A percentile compares a stretch with the other conserved stretches of the same genome.
These are phyloP conservation scores for Spatholobus suberectus DNA, from an alignment of 306 rosid genomes.

Conservation along the genomic window DNA sequence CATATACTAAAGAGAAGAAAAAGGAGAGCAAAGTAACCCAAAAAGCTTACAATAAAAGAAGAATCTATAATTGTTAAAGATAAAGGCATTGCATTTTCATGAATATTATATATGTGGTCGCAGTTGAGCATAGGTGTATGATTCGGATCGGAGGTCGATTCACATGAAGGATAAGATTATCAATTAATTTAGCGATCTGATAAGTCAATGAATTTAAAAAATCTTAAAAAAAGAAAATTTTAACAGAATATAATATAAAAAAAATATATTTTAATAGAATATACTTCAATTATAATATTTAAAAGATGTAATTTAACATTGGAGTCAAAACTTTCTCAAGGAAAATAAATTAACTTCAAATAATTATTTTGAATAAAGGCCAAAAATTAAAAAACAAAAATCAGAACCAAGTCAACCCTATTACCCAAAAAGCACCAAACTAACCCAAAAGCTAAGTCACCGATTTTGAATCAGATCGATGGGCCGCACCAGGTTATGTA, in stretches of 20 bases:
- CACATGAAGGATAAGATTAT: not conserved
- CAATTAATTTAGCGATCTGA: not conserved
- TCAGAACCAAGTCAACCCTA: not conserved
- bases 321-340: not conserved
- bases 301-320: not conserved
- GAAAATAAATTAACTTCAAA: not conserved
- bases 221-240: not conserved
- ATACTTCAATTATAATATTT: not conserved
- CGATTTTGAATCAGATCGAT: not conserved
- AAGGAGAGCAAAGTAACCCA: slow-evolving; percentile 9
- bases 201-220: not conserved
- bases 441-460: not conserved
- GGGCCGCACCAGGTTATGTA: not conserved
- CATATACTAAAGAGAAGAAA: slow-evolving; percentile 16
- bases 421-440: not conserved
- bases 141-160: not conserved
- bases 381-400: too few relatives aligned
- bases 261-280: not conserved
- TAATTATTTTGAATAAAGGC: not conserved
- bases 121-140: not conserved
- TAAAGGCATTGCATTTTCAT: slow-evolving; percentile 35
- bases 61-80: slow-evolving; percentile 34
- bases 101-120: slow-evolving; percentile 1
- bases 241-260: not conserved
- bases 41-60: slow-evolving; percentile 29